Evolutionary conservation across 352 stramenopile species (phyloP).

Genomic region (Blastocystis sp.): DNA sequence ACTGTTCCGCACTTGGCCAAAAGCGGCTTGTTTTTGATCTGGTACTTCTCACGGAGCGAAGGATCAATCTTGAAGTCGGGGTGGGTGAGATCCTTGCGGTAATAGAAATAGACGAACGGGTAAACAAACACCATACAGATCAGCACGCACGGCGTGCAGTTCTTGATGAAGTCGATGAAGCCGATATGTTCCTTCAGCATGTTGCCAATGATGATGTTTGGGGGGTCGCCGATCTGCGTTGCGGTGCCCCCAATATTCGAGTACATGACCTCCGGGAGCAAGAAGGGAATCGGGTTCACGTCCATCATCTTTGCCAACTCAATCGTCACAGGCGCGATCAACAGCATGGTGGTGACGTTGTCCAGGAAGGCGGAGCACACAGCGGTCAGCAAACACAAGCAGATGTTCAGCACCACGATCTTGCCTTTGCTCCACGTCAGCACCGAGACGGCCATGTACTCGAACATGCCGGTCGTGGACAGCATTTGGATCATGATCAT

Average conservation of each 20-base stretch:
- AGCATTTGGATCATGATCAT: constrained; percentile 76
- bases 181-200: constrained; percentile 74
- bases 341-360: constrained; percentile 76
- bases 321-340: constrained; percentile 76
- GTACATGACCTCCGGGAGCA: constrained; percentile 75
- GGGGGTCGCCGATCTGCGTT: constrained; percentile 75
- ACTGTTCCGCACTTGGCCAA: constrained; percentile 71
- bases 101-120: constrained; percentile 69
- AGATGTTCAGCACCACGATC: constrained; percentile 70
- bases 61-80: constrained; percentile 34
- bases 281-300: constrained; percentile 74
- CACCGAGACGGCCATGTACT: constrained; percentile 74
- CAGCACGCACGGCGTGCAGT: constrained; percentile 74
- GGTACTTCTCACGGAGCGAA: constrained; percentile 69
- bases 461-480: constrained; percentile 75
- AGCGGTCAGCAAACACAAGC: constrained; percentile 73
- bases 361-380: constrained; percentile 75
- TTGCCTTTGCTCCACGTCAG: constrained; percentile 73
- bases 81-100: constrained; percentile 72
- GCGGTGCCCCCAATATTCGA: constrained; percentile 75
- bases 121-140: constrained; percentile 72
- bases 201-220: constrained; percentile 77
- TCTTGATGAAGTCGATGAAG: constrained; percentile 77
- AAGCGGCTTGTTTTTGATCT: constrained; percentile 71
- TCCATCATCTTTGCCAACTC: constrained; percentile 75